phyloP scores from a whole-genome alignment of 768 basidiomycete genomes.

The Leccinellum luteum region DNA sequence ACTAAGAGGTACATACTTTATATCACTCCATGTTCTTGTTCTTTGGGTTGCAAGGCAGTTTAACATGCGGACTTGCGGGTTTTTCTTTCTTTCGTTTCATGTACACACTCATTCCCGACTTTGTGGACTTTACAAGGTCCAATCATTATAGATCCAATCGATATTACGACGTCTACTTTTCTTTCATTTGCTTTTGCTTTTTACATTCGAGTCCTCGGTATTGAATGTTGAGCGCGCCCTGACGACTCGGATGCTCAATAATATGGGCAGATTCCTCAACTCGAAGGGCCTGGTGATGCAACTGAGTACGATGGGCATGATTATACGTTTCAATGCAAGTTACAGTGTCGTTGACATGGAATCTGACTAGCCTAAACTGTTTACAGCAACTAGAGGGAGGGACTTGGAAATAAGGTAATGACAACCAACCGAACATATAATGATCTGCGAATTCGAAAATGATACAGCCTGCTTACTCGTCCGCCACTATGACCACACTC shows the following conservation, averaged over 20 bases:
- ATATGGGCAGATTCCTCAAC: not conserved
- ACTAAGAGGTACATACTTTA: not conserved
- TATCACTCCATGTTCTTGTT: not conserved
- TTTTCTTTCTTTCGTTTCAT: not conserved
- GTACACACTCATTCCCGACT: not conserved
- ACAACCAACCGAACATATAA: not conserved
- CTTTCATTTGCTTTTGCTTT: not conserved
- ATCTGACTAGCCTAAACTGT: not conserved
- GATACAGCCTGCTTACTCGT: not conserved
- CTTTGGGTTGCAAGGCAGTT: not conserved
- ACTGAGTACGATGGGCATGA: not conserved
- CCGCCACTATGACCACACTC: slow-evolving; percentile 5
- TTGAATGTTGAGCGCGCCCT: not conserved
- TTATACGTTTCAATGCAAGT: not conserved
- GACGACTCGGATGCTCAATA: not conserved
- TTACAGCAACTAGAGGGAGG: not conserved
- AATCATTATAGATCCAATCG: not conserved
- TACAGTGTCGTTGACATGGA: too few species aligned
- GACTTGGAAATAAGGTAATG: not conserved
- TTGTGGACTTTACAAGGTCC: not conserved
- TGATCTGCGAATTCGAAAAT: not conserved
- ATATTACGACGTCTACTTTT: not conserved
- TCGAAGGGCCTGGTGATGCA: not conserved
- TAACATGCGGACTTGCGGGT: not conserved
- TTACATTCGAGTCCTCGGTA: not conserved